Conservation (phyloP, 2,329 filamentous ascomycete genomes). For the Penicillium sp. region DNA sequence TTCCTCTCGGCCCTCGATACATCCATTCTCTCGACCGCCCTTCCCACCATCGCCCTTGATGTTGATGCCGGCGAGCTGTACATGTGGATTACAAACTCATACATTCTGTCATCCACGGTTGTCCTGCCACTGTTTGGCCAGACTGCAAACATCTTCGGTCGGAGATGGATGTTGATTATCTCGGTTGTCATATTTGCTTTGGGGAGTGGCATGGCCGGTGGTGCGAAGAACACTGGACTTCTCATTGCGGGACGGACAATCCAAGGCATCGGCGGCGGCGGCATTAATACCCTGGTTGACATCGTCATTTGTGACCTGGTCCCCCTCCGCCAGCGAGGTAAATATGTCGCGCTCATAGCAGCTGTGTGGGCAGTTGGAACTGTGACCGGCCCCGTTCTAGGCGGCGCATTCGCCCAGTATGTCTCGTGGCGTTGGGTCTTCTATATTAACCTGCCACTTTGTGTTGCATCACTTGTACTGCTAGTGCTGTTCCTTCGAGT, state of each 20-base stretch:
- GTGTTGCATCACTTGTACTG: not conserved
- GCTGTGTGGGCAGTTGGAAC: constrained; percentile 5
- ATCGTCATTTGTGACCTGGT: constrained; percentile 6
- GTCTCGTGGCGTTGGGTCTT: constrained; percentile 11
- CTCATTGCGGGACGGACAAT: constrained; percentile 5
- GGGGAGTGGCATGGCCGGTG: constrained; percentile 54
- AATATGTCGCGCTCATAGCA: constrained; percentile 6
- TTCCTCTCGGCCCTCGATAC: constrained; percentile 38
- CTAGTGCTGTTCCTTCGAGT: constrained; percentile 13
- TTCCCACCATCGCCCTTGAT: constrained; percentile 40
- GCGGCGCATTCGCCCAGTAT: constrained; percentile 1
- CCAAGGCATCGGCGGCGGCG: constrained; percentile 7
- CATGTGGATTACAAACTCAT: constrained; percentile 37
- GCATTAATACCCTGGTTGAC: constrained; percentile 2
- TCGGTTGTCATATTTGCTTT: constrained; percentile 50
- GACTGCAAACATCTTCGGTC: constrained; percentile 52
- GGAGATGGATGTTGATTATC: constrained; percentile 42
- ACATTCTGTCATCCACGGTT: constrained; percentile 39
- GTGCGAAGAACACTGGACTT: constrained; percentile 37
- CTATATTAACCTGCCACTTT: constrained; percentile 6
- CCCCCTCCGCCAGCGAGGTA: constrained; percentile 10
- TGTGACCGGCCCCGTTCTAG: constrained; percentile 3
- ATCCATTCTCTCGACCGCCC: constrained; percentile 41
- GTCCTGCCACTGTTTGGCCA: constrained; percentile 54
- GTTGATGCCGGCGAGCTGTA: constrained; percentile 33